Conservation (phyloP, 495 filamentous ascomycete species). For the Amorphotheca resinae region DNA sequence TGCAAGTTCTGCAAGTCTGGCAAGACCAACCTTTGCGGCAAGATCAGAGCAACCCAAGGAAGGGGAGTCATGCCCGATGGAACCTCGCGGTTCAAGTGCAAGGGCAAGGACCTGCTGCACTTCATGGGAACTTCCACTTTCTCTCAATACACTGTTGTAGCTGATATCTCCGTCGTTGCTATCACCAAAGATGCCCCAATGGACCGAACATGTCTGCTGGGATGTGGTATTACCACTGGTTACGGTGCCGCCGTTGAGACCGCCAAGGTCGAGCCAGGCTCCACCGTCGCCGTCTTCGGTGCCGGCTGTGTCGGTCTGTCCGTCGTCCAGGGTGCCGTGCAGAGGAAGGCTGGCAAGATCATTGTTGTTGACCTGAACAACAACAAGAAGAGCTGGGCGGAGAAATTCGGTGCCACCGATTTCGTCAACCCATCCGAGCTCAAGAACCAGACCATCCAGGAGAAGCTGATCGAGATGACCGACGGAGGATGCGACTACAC, state of each 20-base stretch:
- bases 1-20: constrained; percentile 99
- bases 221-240: constrained; percentile 96
- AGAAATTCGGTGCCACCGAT: constrained; percentile 91
- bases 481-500: constrained; percentile 98
- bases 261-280: constrained; percentile 78
- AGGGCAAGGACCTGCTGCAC: constrained; percentile 87
- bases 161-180: constrained; percentile 94
- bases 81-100: constrained; percentile 87
- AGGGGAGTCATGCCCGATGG: constrained; percentile 96
- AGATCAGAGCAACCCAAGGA: constrained; percentile 95
- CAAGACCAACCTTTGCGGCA: constrained; percentile 99
- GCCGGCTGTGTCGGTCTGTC: constrained; percentile 91
- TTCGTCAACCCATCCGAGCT: constrained; percentile 90
- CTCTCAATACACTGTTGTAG: constrained; percentile 96
- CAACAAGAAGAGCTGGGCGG: constrained; percentile 77
- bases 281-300: constrained; percentile 88
- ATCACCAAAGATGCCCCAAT: constrained; percentile 86
- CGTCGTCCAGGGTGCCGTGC: constrained; percentile 90
- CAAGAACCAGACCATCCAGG: constrained; percentile 64
- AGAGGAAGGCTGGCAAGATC: constrained; percentile 74
- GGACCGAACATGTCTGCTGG: constrained; percentile 89
- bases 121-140: constrained; percentile 99
- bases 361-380: constrained; percentile 95
- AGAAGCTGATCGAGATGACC: constrained; percentile 93
- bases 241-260: constrained; percentile 94